Base-by-base conservation (phyloP, 331 rosid genomes). In the Cucumis variabilis region DNA sequence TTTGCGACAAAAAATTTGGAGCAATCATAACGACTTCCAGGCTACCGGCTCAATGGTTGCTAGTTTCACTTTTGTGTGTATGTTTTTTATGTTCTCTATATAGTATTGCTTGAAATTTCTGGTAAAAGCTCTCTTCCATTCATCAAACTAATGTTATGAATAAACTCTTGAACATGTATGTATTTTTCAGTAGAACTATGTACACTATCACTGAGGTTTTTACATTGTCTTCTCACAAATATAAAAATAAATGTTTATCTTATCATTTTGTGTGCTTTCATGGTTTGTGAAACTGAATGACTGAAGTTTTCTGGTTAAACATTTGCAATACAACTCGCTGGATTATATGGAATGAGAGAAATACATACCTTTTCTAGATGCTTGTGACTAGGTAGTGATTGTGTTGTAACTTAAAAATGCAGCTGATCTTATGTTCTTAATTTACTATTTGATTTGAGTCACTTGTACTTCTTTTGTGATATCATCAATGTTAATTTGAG, bases 141-240 rank as follows among this genome's bases (percentile, higher is more conserved):
- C 82, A 23, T 24, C 33, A 14, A 13, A 16, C 41, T 7, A 51
- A 16, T 13, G 12, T 79, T 79, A 15, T 53, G 41, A 23, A 79
- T 79, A 53, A 79, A 79, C 44, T 6, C 68, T 78, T n/a, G 24
- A 24, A 27, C 25, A 53, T 79, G 44, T 13, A 14, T 25, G 46
- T 12, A 51, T 79, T 51, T 24, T 79, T 79, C 46, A 79, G 44
- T 53, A 51, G 84, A 79, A 79, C 46, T 79, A 50, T 50, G 83
- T 12, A 4, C 14, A n/a, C 16, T 37, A 77, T 24, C 23, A 48
- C 23, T 0, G 17, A 48, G 28, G 1, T 72, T 33, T 30, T 72
- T 30, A 72, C 19, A 21, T 44, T 74, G 58, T 74, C 28, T 74
- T 74, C 81, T 44, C 81, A 20, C 28, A 30, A 3, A 33, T 74